Conservation (phyloP, 345 rosid genomes). For the Dipteronia dyeriana region DNA sequence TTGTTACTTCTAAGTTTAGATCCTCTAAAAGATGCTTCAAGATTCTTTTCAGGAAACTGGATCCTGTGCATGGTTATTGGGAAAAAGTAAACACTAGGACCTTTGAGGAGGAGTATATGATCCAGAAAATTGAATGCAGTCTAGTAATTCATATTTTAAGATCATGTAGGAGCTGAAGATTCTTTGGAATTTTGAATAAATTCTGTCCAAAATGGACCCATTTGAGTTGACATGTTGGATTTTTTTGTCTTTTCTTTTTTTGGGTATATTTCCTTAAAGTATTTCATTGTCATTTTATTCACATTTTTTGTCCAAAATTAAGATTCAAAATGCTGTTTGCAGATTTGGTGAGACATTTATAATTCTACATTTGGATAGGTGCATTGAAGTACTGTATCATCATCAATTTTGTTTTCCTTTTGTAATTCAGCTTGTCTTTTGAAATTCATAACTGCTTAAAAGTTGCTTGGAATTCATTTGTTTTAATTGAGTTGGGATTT, state of each 20-base stretch:
- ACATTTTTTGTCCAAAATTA: not conserved
- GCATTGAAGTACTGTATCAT: not conserved
- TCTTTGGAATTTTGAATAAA: not conserved
- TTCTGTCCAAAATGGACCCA: not conserved
- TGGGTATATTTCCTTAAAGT: not conserved
- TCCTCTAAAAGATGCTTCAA: not conserved
- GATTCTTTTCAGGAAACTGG: not conserved
- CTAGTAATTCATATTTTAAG: not conserved
- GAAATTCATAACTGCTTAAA: not conserved
- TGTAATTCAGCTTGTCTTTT: not conserved
- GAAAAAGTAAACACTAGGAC: not conserved
- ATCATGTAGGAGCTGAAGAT: not conserved
- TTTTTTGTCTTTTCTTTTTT: not conserved
- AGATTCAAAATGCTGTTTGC: not conserved
- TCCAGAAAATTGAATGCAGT: not conserved
- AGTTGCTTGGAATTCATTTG: not conserved
- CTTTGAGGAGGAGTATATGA: not conserved
- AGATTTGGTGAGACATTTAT: not conserved
- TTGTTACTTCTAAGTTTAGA: not conserved
- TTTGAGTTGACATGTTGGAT: not conserved
- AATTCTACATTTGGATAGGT: not conserved
- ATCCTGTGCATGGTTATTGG: not conserved
- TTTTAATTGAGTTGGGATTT: constrained; percentile 7
- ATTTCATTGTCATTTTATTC: not conserved
- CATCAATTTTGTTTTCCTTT: not conserved